These are phyloP conservation scores for Epichloe coenophiala DNA, from an alignment of 2,329 filamentous ascomycete species.

Conservation along the genomic window DNA sequence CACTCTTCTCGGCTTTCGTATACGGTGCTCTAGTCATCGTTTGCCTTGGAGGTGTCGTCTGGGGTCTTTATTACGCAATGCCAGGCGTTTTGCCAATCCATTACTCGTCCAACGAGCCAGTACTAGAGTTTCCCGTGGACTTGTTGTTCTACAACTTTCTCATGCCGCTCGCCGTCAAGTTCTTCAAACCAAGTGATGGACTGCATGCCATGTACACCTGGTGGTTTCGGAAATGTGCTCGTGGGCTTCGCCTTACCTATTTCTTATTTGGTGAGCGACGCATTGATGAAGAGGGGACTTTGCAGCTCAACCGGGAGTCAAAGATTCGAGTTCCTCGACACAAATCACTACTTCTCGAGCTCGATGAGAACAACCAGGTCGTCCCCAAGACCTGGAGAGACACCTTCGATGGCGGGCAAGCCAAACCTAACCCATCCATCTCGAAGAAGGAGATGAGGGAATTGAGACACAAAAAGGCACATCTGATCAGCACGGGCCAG, in stretches of 20 bases:
- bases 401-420: conserved; percentile 34
- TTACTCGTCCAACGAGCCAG: conserved; percentile 84
- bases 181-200: conserved; percentile 73
- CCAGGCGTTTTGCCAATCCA: conserved; percentile 73
- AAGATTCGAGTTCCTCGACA: conserved; percentile 22
- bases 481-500: conserved; percentile 34
- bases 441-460: conserved; percentile 21
- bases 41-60: conserved; percentile 89
- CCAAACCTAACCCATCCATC: conserved; percentile 26
- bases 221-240: conserved; percentile 88
- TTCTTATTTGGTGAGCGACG: conserved; percentile 83
- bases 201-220: conserved; percentile 80
- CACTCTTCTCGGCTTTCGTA: conserved; percentile 87
- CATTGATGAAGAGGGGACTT: conserved; percentile 66
- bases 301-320: conserved; percentile 30
- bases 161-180: conserved; percentile 73
- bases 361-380: conserved; percentile 28
- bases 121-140: conserved; percentile 88
- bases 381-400: conserved; percentile 44
- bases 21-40: conserved; percentile 88
- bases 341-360: conserved; percentile 32
- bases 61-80: conserved; percentile 62
- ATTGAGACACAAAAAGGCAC: conserved; percentile 26
- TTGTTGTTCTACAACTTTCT: conserved; percentile 94
- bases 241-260: conserved; percentile 67